Evolutionary conservation across 768 basidiomycete species (phyloP).

Genomic region (Neoboletus brunneissimus): DNA sequence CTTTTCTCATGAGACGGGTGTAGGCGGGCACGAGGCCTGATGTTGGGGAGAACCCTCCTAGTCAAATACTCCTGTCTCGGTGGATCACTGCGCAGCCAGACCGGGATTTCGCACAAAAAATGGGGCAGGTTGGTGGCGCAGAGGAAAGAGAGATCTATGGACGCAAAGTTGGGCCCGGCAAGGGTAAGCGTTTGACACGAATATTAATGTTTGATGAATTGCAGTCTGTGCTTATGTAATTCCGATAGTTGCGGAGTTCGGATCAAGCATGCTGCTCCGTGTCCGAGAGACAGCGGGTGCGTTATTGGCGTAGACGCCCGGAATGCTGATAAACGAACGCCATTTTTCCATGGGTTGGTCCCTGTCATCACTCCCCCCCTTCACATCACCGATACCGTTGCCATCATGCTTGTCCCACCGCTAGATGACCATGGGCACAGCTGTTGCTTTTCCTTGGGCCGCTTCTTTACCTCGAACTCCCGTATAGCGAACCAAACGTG

Average conservation of each 20-base stretch:
- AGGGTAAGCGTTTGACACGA: not conserved
- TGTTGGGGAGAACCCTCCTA: constrained; percentile 1
- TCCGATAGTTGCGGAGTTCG: constrained; percentile 28
- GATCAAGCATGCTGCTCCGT: constrained; percentile 24
- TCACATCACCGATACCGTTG: not conserved
- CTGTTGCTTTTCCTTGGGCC: constrained; percentile 23
- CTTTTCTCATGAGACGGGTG: constrained; percentile 11
- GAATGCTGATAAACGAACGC: constrained; percentile 35
- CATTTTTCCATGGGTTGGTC: constrained; percentile 18
- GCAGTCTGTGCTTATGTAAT: constrained; percentile 17
- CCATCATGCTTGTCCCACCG: constrained; percentile 23
- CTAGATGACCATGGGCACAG: constrained; percentile 22
- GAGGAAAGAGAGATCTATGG: not conserved
- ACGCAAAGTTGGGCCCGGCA: not conserved
- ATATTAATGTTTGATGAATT: not conserved
- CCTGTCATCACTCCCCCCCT: constrained; percentile 1
- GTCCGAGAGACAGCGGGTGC: constrained; percentile 13
- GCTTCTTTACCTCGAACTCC: constrained; percentile 13
- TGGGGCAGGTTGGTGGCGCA: not conserved
- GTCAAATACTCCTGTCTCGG: not conserved
- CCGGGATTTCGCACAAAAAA: not conserved
- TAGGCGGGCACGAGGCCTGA: constrained; percentile 1
- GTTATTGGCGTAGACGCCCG: constrained; percentile 17
- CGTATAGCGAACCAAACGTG: not conserved
- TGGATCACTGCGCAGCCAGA: not conserved